Evolutionary conservation across 2,329 filamentous ascomycete species (phyloP).

Genomic region (Microcyclospora pomicola): DNA sequence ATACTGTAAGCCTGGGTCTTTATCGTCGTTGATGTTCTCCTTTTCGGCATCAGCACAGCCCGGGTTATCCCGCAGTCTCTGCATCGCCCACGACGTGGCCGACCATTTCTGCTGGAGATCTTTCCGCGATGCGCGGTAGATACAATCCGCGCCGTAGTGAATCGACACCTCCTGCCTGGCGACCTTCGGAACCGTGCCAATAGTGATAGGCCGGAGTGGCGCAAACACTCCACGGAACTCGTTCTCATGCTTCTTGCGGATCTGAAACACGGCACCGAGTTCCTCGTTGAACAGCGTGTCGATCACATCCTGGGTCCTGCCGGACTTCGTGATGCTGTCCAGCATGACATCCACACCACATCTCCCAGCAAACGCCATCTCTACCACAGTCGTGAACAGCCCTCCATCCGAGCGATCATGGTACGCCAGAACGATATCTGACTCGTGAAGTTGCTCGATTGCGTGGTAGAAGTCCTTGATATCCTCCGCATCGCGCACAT

Average conservation of each 20-base stretch:
- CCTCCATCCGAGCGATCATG: slow-evolving; percentile 92
- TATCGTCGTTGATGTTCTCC: slow-evolving; percentile 56
- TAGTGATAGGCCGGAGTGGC: slow-evolving; percentile 65
- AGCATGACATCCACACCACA: slow-evolving; percentile 77
- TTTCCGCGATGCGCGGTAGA: slow-evolving; percentile 56
- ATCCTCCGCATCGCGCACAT: slow-evolving; percentile 68
- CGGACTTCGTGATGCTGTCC: slow-evolving; percentile 55
- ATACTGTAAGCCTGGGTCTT: slow-evolving; percentile 73
- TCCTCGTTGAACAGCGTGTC: slow-evolving; percentile 90
- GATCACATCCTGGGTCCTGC: slow-evolving; percentile 44
- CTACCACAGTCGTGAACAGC: slow-evolving; percentile 73
- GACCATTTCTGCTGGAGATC: slow-evolving; percentile 81
- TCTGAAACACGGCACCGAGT: slow-evolving; percentile 89
- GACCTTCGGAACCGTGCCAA: slow-evolving; percentile 58
- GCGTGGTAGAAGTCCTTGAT: slow-evolving; percentile 89
- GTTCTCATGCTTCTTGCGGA: slow-evolving; percentile 69
- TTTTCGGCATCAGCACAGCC: slow-evolving; percentile 75
- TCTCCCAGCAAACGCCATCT: slow-evolving; percentile 97
- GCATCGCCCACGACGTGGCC: slow-evolving; percentile 79
- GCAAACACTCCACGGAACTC: slow-evolving; percentile 84
- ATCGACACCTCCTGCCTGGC: slow-evolving; percentile 65
- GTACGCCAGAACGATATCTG: slow-evolving; percentile 71
- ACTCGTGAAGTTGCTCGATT: slow-evolving; percentile 52
- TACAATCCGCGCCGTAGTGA: slow-evolving; percentile 51
- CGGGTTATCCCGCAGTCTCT: slow-evolving; percentile 78